Evolutionary conservation across 441 rosid genomes (phyloP).

Genomic region (Sinapis alba): DNA sequence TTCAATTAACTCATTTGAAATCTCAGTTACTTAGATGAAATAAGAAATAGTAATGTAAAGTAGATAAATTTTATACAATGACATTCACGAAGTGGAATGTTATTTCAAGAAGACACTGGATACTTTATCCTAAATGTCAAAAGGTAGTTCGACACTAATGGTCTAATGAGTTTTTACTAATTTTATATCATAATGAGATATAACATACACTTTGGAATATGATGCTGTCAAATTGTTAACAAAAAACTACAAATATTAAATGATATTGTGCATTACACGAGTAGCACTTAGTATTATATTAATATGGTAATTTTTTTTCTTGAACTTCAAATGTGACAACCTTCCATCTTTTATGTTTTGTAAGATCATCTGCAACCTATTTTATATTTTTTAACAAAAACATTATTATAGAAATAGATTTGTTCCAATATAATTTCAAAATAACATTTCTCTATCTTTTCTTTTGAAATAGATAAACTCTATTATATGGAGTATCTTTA

Average conservation of each 20-base stretch:
- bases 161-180: background rate
- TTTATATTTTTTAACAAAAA: too few relatives aligned
- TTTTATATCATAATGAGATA: background rate
- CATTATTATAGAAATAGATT: too few relatives aligned
- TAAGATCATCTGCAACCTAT: background rate
- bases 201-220: background rate
- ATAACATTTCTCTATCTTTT: too few relatives aligned
- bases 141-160: background rate
- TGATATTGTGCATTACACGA: conserved; percentile 10
- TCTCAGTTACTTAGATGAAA: too few relatives aligned
- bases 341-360: background rate
- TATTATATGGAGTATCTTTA: background rate
- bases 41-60: too few relatives aligned
- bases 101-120: background rate
- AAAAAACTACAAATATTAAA: too few relatives aligned
- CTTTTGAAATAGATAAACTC: background rate
- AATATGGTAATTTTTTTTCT: conserved; percentile 3
- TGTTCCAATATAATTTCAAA: too few relatives aligned
- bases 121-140: background rate
- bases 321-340: background rate
- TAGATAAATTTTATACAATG: too few relatives aligned
- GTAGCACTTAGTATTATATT: background rate
- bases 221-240: background rate
- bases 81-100: background rate
- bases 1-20: too few relatives aligned